Percentiles rank a stretch among this genome's conserved stretches.
Evolutionary conservation across 2,329 filamentous ascomycete species (phyloP).

Genomic region (Xylariaceae sp.): DNA sequence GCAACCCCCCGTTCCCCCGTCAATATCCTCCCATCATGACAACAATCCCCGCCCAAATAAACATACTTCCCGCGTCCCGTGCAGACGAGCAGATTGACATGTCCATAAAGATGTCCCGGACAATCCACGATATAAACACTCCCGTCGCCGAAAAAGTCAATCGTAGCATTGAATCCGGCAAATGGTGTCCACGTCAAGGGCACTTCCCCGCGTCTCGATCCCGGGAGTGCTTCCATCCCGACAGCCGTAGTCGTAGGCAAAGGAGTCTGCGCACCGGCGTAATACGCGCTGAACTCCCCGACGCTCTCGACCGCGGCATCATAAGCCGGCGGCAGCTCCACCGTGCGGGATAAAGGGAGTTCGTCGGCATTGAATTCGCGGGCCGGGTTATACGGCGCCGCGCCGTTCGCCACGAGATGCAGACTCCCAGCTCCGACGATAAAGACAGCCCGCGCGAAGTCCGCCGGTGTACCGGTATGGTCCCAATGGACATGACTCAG

Average conservation of each 20-base stretch:
- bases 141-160: slow-evolving; percentile 45
- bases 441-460: slow-evolving; percentile 45
- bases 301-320: not conserved
- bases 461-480: slow-evolving; percentile 49
- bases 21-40: slow-evolving; percentile 47
- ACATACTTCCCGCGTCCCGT: slow-evolving; percentile 37
- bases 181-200: slow-evolving; percentile 36
- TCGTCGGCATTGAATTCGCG: slow-evolving; percentile 30
- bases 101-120: slow-evolving; percentile 47
- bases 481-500: slow-evolving; percentile 54
- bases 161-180: slow-evolving; percentile 37
- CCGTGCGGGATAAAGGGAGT: slow-evolving; percentile 31
- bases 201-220: slow-evolving; percentile 18
- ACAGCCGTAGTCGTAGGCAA: slow-evolving; percentile 18
- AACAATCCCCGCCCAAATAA: slow-evolving; percentile 48
- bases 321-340: slow-evolving; percentile 37
- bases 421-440: slow-evolving; percentile 45
- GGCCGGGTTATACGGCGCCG: slow-evolving; percentile 26
- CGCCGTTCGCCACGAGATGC: slow-evolving; percentile 34
- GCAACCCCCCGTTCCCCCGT: slow-evolving; percentile 48
- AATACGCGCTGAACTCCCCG: slow-evolving; percentile 6
- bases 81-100: slow-evolving; percentile 44
- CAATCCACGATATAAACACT: slow-evolving; percentile 43
- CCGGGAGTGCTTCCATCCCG: slow-evolving; percentile 12
- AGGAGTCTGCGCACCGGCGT: slow-evolving; percentile 10